Evolutionary conservation across 306 rosid genomes (phyloP), one percentile per base, ranked within the genome.

Genomic region (Rosa rugosa): DNA sequence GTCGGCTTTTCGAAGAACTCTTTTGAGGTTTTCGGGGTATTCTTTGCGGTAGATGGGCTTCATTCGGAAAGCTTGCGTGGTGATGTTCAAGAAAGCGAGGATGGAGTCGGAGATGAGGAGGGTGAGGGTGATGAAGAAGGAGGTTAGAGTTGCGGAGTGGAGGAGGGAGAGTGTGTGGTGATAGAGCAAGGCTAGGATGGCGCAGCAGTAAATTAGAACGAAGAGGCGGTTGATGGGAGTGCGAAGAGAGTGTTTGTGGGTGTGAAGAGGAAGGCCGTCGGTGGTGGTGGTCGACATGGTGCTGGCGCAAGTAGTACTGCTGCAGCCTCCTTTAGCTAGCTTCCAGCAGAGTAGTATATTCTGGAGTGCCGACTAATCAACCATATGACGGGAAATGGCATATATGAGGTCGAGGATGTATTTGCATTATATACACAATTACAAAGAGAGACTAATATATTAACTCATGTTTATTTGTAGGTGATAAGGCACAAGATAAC

Each of bases 101-200:
- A 87, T 5, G 36, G 80, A 6, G 71, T 87, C 89, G 11, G 89
- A 65, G 49, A 83, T 27, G 50, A 87, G 83, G 38, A 87, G 34
- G 20, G 85, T 50, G 49, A 79, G 54, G 25, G 85, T 62, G 76
- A 83, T 23, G 67, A 85, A 40, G 51, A 78, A 72, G 67, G 77
- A 68, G 51, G 82, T 5, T 6, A 51, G 3, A 40, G 79, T 40
- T 18, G 85, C 10, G 66, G 85, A 47, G 31, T 66, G 17, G 45
- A 65, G 77, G 60, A 85, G 79, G 20, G 63, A 51, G 68, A 57
- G 63, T 18, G 40, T 6, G 60, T 75, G 90, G 83, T 45, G 76
- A 44, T 80, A 80, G 44, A 87, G 76, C 20, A 87, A 51, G 42
- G 82, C 51, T 18, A 84, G 22, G 67, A 84, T 44, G 13, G 76